Conservation (phyloP, 805 yeast genomes). For the Metschnikowia picachoensis region DNA sequence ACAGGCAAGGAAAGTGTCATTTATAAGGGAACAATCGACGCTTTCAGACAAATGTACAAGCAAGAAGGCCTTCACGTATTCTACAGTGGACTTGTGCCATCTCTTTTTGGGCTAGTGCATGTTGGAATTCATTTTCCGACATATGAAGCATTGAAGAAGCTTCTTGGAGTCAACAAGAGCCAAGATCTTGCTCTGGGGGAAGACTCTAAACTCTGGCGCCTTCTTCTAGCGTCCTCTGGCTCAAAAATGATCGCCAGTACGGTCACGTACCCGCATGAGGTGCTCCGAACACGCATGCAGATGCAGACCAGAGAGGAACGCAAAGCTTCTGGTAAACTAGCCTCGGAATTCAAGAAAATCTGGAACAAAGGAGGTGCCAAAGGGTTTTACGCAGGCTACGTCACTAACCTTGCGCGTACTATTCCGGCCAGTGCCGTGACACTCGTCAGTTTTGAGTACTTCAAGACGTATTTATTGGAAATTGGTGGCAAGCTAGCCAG, state of each 20-base stretch:
- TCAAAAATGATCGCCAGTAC: slow-evolving; percentile 88
- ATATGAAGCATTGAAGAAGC: slow-evolving; percentile 70
- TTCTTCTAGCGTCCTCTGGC: slow-evolving; percentile 60
- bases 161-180: slow-evolving; percentile 13
- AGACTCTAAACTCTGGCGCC: slow-evolving; percentile 24
- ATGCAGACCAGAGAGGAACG: slow-evolving; percentile 39
- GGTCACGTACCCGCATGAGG: slow-evolving; percentile 93
- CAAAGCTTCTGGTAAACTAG: slow-evolving; percentile 20
- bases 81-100: slow-evolving; percentile 87
- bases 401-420: slow-evolving; percentile 81
- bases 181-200: slow-evolving; percentile 10
- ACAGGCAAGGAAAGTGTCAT: slow-evolving; percentile 42
- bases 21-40: slow-evolving; percentile 79
- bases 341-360: slow-evolving; percentile 38
- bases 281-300: slow-evolving; percentile 87
- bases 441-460: slow-evolving; percentile 83
- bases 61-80: slow-evolving; percentile 79
- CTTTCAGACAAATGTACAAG: slow-evolving; percentile 70
- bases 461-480: slow-evolving; percentile 50
- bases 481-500: slow-evolving; percentile 23
- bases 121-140: slow-evolving; percentile 96
- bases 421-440: slow-evolving; percentile 97
- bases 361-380: slow-evolving; percentile 65
- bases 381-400: slow-evolving; percentile 88
- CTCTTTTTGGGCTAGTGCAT: slow-evolving; percentile 83